Evolutionary conservation across 2,329 filamentous ascomycete genomes (phyloP), one percentile per base, ranked within the genome.

Genomic region (Aspergillus pseudoterreus): DNA sequence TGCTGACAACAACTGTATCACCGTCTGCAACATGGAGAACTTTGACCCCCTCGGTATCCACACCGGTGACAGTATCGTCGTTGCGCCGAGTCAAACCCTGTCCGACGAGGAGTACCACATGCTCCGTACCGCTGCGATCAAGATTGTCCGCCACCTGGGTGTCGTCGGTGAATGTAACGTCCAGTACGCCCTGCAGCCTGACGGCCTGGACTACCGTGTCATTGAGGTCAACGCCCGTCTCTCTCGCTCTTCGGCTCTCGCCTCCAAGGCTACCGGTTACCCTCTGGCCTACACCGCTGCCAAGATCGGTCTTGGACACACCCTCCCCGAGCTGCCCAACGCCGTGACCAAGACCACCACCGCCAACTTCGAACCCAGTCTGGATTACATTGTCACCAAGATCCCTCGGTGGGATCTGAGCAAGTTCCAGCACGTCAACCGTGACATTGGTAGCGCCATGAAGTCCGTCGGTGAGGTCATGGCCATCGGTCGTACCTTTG

Each of bases 101-200:
- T 95, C 89, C 67, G 94, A 99, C 64, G 94, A 97, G 78, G 94
- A 99, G 75, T 99, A 97, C 73, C 92, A 99, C 79, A 97, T 99
- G 94, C 89, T 99, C 63, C 90, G 94, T 65, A 90, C 91, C 39
- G 92, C 94, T 57, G 90, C 94, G 43, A 96, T 97, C 79, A 97
- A 97, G 81, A 96, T 99, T 66, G 89, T 99, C 64, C 88, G 94
- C 57, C 94, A 99, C 74, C 81, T 99, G 59, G 92, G 92, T 61
- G 94, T 99, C 46, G 92, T 97, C 44, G 94, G 94, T 72, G 94
- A 99, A 78, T 99, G 94, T 76, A 99, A 99, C 72, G 92, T 96
- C 32, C 92, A 97, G 75, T 99, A 99, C 73, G 92, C 92, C 58
- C 83, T 99, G 57, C 91, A 96, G 74, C 94, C 94, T 14, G 92